Conservation (phyloP, 163 green algal genomes). For the Chlamydomonas reinhardtii region DNA sequence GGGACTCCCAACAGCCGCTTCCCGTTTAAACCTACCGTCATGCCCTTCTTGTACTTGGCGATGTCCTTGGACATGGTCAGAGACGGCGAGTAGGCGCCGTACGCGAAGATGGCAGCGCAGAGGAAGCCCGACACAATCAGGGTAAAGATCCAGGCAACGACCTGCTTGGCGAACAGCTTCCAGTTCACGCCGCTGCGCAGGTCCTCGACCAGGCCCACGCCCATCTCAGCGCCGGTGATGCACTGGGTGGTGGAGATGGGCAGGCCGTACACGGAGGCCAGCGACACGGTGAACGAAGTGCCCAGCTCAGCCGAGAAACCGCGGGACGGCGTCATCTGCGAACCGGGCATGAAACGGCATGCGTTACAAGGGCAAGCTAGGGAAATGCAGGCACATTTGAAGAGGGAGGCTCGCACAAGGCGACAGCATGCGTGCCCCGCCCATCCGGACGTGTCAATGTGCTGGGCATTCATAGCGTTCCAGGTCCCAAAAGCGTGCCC, state of each 20-base stretch:
- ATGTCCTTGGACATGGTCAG: slow-evolving; percentile 27
- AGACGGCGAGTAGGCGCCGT: slow-evolving; percentile 8
- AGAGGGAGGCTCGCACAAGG: too few relatives aligned
- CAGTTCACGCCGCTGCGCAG: slow-evolving; percentile 37
- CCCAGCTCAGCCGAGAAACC: slow-evolving; percentile 78
- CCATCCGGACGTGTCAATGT: too few relatives aligned
- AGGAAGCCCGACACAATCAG: slow-evolving; percentile 25
- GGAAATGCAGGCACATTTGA: too few relatives aligned
- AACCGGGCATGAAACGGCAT: too few relatives aligned
- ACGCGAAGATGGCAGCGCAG: slow-evolving; percentile 49
- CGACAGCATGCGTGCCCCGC: too few relatives aligned
- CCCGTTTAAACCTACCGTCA: neutral
- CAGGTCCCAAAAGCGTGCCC: too few relatives aligned
- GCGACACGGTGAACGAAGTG: slow-evolving; percentile 67
- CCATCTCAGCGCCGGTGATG: slow-evolving; percentile 65
- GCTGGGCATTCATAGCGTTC: too few relatives aligned
- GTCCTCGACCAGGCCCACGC: slow-evolving; percentile 56
- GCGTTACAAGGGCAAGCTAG: too few relatives aligned
- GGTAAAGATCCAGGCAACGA: slow-evolving; percentile 53
- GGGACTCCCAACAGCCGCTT: neutral
- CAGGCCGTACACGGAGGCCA: slow-evolving; percentile 74
- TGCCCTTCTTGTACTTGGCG: neutral
- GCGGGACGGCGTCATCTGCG: slow-evolving; percentile 72
- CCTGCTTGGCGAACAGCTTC: slow-evolving; percentile 51
- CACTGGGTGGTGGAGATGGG: slow-evolving; percentile 85